Evolutionary conservation across 2,329 filamentous ascomycete genomes (phyloP), one percentile per base, ranked within the genome.

Genomic region (Tolypocladium amazonense): DNA sequence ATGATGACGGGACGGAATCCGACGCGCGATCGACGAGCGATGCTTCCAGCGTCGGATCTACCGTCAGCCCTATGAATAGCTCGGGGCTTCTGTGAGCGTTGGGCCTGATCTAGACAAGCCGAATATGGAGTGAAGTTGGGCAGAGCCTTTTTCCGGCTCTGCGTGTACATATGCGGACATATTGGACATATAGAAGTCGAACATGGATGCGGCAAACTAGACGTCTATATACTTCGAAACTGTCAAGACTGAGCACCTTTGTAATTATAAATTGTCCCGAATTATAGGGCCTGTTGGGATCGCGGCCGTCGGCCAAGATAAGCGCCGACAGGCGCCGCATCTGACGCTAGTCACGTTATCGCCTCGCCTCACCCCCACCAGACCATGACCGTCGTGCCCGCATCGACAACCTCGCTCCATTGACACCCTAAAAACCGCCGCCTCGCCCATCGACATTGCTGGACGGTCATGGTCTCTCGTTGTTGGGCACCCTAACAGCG

Each of bases 1-100:
- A 72, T 6, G 72, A 71, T 30, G 70, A 74, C 5, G 71, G 66
- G 23, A 71, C 67, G 9, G 73, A 72, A 59, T 75, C 73, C 38
- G 75, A 76, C 54, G 62, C 64, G 61, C 69, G 70, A 30, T 76
- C 74, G 30, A 65, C 64, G 14, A 77, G 75, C 60, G 75, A 76
- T 35, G 65, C 65, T 18, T 72, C 70, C 1, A 76, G 74, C 61
- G 65, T 75, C 57, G 70, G 68, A 8, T 76, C 75, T 25, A 71
- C 67, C 8, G 64, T 69, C 8, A 72, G 70, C 58, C 69, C 68
- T 1, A 39, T 60, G 20, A 62, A 62, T 47, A 58, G 53, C 35
- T 63, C 57, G 33, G 57, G 57, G 37, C 57, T 58, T 12, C 55
- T 56, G 8, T 58, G 33, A 58, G 38, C 15, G 53, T n/a, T 54